Evolutionary conservation across 345 rosid species (phyloP).

Genomic region (Excoecaria cochinchinensis): DNA sequence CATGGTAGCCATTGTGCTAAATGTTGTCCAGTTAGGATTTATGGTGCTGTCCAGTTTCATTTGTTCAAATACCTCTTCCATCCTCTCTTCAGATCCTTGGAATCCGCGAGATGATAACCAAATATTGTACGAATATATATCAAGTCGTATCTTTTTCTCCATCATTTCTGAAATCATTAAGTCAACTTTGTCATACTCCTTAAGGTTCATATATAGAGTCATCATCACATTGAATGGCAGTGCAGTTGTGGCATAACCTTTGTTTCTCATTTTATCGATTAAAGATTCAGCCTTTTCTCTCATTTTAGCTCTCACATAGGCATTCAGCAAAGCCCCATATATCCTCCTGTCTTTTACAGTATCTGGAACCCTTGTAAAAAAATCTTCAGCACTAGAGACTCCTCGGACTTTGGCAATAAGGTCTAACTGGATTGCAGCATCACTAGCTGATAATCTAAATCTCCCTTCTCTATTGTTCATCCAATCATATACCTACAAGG

Average conservation of each 20-base stretch:
- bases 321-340: constrained; percentile 79
- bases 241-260: constrained; percentile 56
- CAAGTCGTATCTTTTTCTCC: constrained; percentile 63
- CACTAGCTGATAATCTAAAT: constrained; percentile 69
- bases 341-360: constrained; percentile 73
- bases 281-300: constrained; percentile 71
- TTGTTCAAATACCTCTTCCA: constrained; percentile 75
- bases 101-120: constrained; percentile 86
- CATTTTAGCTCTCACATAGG: constrained; percentile 57
- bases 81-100: constrained; percentile 58
- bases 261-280: constrained; percentile 61
- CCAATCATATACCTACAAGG: constrained; percentile 80
- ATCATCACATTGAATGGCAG: constrained; percentile 95
- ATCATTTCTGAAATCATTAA: constrained; percentile 69
- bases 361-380: constrained; percentile 55
- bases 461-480: constrained; percentile 75
- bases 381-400: constrained; percentile 63
- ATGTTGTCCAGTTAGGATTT: constrained; percentile 87
- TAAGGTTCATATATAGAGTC: constrained; percentile 89
- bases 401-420: constrained; percentile 81
- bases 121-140: constrained; percentile 86
- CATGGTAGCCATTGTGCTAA: constrained; percentile 89
- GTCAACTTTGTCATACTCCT: constrained; percentile 72
- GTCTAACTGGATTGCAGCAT: constrained; percentile 93
- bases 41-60: constrained; percentile 62